A percentile compares a stretch with the other conserved stretches of the same genome.
Conservation (phyloP, 2,329 filamentous ascomycete species). For the Ophiocordyceps unilateralis region DNA sequence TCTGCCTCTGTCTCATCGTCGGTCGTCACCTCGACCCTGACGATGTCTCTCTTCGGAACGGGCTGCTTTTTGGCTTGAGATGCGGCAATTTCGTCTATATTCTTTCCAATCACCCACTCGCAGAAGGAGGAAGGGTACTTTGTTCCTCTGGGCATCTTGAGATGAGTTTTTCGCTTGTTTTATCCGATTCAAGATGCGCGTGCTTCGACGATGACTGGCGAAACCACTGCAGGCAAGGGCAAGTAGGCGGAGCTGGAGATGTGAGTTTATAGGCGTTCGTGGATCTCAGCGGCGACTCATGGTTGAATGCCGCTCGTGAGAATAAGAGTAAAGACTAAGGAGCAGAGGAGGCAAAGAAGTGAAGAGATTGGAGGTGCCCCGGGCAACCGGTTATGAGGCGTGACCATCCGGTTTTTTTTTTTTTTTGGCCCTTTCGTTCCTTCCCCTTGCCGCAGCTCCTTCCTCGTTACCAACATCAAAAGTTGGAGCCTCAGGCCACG, state of each 20-base stretch:
- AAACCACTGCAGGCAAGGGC: no score
- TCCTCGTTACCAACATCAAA: background rate
- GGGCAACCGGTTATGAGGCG: background rate
- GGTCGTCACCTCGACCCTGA: constrained; percentile 26
- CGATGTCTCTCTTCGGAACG: constrained; percentile 12
- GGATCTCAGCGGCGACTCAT: no score
- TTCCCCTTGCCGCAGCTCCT: background rate
- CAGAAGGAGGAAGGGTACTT: constrained; percentile 12
- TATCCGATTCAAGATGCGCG: no score
- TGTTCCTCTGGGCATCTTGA: background rate
- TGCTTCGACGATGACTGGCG: background rate
- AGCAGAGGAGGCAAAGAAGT: no score
- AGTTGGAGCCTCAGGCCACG: background rate
- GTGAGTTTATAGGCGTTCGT: no score
- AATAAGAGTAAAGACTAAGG: no score
- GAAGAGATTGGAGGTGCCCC: background rate
- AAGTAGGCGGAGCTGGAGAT: no score
- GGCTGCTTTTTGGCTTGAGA: constrained; percentile 9
- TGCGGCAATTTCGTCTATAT: constrained; percentile 13
- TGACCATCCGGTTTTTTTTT: background rate
- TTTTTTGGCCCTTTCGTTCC: background rate
- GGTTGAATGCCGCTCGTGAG: no score
- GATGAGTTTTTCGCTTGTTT: no score
- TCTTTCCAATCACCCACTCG: constrained; percentile 24
- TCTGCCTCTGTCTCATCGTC: constrained; percentile 35